A percentile compares a stretch with the other conserved stretches of the same genome.
These are phyloP conservation scores for Neofusicoccum sp. DNA, from an alignment of 2,329 filamentous ascomycete genomes.

Conservation along the genomic window DNA sequence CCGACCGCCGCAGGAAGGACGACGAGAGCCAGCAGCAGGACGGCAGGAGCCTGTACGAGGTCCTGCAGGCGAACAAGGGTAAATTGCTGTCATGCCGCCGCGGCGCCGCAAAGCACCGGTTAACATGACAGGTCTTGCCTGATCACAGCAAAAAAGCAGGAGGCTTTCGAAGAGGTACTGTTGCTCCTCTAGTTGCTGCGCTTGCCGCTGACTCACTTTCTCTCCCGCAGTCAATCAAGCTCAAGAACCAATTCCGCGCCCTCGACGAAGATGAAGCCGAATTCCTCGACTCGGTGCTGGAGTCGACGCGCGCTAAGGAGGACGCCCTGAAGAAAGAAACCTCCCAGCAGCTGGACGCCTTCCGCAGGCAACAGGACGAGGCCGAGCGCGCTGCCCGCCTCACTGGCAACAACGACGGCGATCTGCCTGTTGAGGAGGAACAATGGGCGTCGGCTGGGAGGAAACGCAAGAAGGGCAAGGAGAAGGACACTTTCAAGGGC, in stretches of 20 bases:
- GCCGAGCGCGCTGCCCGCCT: conserved; percentile 54
- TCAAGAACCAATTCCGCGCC: conserved; percentile 76
- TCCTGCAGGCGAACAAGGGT: conserved; percentile 83
- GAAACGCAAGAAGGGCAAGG: conserved; percentile 55
- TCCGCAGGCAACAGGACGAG: conserved; percentile 62
- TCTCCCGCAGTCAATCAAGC: conserved; percentile 50
- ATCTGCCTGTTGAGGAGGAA: conserved; percentile 39
- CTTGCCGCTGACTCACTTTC: not conserved
- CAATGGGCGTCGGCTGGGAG: conserved; percentile 54
- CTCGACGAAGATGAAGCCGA: conserved; percentile 80
- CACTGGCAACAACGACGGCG: conserved; percentile 40
- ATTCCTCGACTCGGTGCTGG: conserved; percentile 66
- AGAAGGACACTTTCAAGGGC: conserved; percentile 42
- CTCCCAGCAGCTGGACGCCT: conserved; percentile 59
- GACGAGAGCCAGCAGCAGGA: conserved; percentile 53
- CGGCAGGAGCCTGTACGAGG: conserved; percentile 70
- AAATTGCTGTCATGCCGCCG: conserved; percentile 18
- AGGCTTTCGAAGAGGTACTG: conserved; percentile 71
- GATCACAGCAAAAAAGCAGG: conserved; percentile 71
- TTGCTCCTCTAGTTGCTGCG: not conserved
- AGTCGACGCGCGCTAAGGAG: conserved; percentile 60
- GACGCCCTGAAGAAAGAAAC: conserved; percentile 61
- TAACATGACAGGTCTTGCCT: conserved; percentile 37
- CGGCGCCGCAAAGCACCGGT: conserved; percentile 12
- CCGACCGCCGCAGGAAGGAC: conserved; percentile 58